These are phyloP conservation scores for Debaryomyces prosopidis DNA, from an alignment of 805 yeast genomes.

Conservation along the genomic window DNA sequence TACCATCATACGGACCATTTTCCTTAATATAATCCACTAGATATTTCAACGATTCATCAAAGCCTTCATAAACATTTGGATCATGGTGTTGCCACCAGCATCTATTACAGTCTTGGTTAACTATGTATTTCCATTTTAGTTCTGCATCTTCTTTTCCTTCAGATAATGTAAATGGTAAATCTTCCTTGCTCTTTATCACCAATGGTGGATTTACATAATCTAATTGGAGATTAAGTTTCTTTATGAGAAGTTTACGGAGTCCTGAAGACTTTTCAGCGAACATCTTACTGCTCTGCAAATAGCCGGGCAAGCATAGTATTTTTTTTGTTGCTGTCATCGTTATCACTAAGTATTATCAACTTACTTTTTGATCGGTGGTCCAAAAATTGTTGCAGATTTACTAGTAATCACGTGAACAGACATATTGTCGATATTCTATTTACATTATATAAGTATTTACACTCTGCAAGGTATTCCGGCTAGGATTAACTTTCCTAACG, in stretches of 20 bases:
- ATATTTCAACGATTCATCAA: slow-evolving; percentile 25
- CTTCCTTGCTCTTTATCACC: slow-evolving; percentile 20
- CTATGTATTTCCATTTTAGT: slow-evolving; percentile 31
- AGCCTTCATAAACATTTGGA: slow-evolving; percentile 24
- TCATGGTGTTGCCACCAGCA: slow-evolving; percentile 37
- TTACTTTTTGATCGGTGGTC: too few species aligned
- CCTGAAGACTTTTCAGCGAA: slow-evolving; percentile 36
- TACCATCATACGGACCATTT: slow-evolving; percentile 44
- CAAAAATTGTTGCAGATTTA: too few species aligned
- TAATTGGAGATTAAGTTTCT: slow-evolving; percentile 24
- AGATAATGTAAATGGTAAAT: slow-evolving; percentile 29
- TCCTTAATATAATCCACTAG: slow-evolving; percentile 26
- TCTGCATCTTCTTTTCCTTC: slow-evolving; percentile 24
- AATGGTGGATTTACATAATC: slow-evolving; percentile 37
- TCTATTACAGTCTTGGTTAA: slow-evolving; percentile 26
- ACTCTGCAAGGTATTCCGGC: slow-evolving; percentile 74
- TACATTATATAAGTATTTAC: slow-evolving; percentile 46
- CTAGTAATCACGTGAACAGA: too few species aligned
- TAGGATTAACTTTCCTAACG: slow-evolving; percentile 62
- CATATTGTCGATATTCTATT: neutral
- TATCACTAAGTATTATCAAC: too few species aligned
- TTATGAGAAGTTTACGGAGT: slow-evolving; percentile 27
- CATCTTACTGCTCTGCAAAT: slow-evolving; percentile 33
- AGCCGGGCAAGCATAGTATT: slow-evolving; percentile 39
- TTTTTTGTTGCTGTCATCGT: slow-evolving; percentile 4